These are phyloP conservation scores for Tetrahymena borealis DNA, from an alignment of 73 alveolate species.

Conservation along the genomic window DNA sequence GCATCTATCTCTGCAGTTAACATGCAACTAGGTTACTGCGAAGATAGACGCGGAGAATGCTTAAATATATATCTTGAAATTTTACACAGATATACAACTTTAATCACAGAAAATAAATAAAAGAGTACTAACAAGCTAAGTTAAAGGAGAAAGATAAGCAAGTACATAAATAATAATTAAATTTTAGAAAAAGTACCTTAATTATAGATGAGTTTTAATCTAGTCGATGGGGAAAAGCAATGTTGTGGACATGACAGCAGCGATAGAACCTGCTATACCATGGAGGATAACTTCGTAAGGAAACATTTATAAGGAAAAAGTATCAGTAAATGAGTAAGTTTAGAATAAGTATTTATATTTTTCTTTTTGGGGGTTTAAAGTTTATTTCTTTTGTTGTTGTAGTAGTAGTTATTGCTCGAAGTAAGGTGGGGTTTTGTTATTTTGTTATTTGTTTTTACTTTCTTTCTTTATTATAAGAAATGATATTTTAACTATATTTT, in stretches of 20 bases:
- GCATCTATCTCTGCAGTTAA: not conserved
- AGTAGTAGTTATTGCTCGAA: not conserved
- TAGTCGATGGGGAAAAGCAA: not conserved
- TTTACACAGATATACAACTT: not conserved
- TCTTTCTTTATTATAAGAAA: not conserved
- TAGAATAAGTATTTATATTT: not conserved
- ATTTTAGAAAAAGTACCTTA: not conserved
- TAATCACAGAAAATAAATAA: not conserved
- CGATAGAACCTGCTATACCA: not conserved
- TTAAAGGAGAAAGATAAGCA: not conserved
- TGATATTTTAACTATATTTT: not conserved
- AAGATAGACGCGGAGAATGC: not conserved
- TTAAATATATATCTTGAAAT: not conserved
- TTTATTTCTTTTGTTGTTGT: not conserved
- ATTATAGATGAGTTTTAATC: not conserved
- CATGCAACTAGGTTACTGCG: not conserved
- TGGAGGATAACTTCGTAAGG: conserved; percentile 1
- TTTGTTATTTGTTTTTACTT: not conserved
- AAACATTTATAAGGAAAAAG: no score
- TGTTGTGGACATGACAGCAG: not conserved
- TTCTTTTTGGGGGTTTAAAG: not conserved
- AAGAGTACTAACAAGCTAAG: not conserved
- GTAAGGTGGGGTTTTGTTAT: not conserved
- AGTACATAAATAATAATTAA: no score
- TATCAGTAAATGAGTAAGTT: no score